A percentile compares a stretch with the other conserved stretches of the same genome.
Evolutionary conservation across 2,329 filamentous ascomycete species (phyloP).

Genomic region (Fusarium dimerum): DNA sequence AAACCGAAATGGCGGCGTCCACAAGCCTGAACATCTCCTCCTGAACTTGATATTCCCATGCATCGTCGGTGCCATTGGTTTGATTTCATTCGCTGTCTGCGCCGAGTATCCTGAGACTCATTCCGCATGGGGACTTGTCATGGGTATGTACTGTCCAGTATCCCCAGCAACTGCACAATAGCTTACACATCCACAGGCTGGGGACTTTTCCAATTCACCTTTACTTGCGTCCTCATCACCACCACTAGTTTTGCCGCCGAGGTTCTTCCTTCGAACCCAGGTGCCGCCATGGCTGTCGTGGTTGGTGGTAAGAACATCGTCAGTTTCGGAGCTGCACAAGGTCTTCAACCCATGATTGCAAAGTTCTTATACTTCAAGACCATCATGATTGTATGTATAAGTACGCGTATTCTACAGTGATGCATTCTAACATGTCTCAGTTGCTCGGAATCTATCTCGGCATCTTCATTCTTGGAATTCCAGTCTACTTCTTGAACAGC

Average conservation of each 20-base stretch:
- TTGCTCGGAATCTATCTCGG: constrained; percentile 9
- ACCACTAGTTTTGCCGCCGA: constrained; percentile 5
- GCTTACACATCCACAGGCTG: background rate
- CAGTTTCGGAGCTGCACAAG: constrained; percentile 4
- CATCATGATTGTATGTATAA: background rate
- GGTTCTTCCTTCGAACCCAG: constrained; percentile 4
- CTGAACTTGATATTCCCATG: constrained; percentile 15
- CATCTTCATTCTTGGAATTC: constrained; percentile 18
- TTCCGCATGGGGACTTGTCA: background rate
- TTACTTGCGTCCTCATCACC: constrained; percentile 4
- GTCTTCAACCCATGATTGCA: constrained; percentile 4
- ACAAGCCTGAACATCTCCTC: constrained; percentile 17
- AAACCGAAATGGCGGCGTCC: constrained; percentile 14
- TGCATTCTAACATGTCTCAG: background rate
- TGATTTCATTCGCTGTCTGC: background rate
- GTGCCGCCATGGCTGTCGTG: constrained; percentile 5
- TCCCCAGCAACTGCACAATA: constrained; percentile 8
- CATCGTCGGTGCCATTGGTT: constrained; percentile 6
- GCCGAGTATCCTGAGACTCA: background rate
- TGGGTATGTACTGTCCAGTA: background rate
- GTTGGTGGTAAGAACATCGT: constrained; percentile 7
- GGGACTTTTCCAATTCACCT: constrained; percentile 4
- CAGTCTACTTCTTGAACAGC: constrained; percentile 14
- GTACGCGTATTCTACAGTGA: background rate
- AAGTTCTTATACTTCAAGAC: constrained; percentile 1